Evolutionary conservation across 106 monocot species (phyloP).

Genomic region (Platanthera guangdongensis): DNA sequence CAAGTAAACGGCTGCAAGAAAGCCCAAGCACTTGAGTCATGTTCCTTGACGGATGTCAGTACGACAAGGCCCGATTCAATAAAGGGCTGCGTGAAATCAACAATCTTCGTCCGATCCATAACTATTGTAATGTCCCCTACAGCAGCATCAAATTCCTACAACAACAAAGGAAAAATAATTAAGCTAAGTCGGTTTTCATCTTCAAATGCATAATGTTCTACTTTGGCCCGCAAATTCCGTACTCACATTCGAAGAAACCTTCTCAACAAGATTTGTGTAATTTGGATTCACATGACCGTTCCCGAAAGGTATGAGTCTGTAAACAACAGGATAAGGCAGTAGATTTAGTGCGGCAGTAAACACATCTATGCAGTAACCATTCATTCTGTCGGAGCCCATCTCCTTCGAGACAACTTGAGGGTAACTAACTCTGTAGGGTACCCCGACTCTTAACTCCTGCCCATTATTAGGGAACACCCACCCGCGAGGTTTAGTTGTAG

Average conservation of each 20-base stretch:
- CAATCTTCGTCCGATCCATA: constrained; percentile 49
- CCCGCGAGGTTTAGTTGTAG: constrained; percentile 43
- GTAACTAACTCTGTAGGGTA: constrained; percentile 60
- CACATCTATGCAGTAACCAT: constrained; percentile 67
- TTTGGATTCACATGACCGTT: constrained; percentile 60
- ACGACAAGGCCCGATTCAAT: constrained; percentile 74
- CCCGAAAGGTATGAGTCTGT: constrained; percentile 48
- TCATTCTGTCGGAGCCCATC: constrained; percentile 26
- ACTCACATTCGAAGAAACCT: constrained; percentile 55
- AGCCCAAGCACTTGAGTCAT: constrained; percentile 47
- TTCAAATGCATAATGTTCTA: not conserved
- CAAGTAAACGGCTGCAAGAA: constrained; percentile 80
- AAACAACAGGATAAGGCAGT: constrained; percentile 72
- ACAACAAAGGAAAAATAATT: constrained; percentile 1
- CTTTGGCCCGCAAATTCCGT: not conserved
- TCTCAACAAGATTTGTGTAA: constrained; percentile 45
- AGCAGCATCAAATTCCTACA: constrained; percentile 70
- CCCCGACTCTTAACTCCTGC: constrained; percentile 54
- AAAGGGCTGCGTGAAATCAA: constrained; percentile 86
- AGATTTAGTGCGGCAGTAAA: constrained; percentile 61
- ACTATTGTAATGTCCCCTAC: constrained; percentile 73
- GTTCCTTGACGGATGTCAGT: constrained; percentile 35
- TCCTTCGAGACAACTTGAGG: constrained; percentile 43
- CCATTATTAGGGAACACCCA: constrained; percentile 85
- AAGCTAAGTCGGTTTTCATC: not conserved